phyloP scores from a whole-genome alignment of 2,329 filamentous ascomycete genomes.

The Colletotrichum tofieldiae region DNA sequence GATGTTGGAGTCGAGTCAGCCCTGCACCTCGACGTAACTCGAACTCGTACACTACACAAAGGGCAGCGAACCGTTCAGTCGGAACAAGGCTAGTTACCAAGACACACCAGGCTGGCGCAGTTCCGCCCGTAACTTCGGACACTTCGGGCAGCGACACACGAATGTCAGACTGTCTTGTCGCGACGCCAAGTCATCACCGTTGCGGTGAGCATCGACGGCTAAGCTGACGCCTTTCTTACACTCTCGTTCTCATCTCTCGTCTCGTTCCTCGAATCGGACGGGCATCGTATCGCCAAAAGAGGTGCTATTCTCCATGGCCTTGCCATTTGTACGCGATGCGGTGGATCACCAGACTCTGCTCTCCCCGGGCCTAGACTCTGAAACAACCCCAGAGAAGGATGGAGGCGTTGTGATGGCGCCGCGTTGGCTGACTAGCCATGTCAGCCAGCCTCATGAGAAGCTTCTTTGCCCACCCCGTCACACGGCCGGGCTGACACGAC shows the following conservation, averaged over 20 bases:
- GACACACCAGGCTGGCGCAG: neutral
- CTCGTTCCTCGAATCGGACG: neutral
- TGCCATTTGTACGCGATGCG: neutral
- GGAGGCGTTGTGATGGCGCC: slow-evolving; percentile 1
- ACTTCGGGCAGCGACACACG: slow-evolving; percentile 2
- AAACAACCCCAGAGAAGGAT: neutral
- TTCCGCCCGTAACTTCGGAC: neutral
- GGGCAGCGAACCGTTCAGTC: neutral
- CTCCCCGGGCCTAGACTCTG: neutral
- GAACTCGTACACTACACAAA: neutral
- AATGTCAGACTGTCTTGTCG: slow-evolving; percentile 1
- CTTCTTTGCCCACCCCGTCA: neutral
- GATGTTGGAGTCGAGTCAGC: slow-evolving; percentile 11
- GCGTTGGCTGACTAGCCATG: slow-evolving; percentile 2
- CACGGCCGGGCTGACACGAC: slow-evolving; percentile 3
- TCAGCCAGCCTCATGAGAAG: slow-evolving; percentile 25
- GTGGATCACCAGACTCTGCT: neutral
- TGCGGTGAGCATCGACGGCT: slow-evolving; percentile 2
- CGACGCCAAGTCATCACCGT: slow-evolving; percentile 7
- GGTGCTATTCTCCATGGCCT: slow-evolving; percentile 2
- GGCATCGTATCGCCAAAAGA: slow-evolving; percentile 1
- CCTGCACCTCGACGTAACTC: neutral
- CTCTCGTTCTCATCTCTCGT: neutral
- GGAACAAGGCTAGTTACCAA: neutral
- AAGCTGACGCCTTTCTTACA: slow-evolving; percentile 17